Evolutionary conservation across 345 rosid genomes (phyloP).

Genomic region (Moringa oleifera): DNA sequence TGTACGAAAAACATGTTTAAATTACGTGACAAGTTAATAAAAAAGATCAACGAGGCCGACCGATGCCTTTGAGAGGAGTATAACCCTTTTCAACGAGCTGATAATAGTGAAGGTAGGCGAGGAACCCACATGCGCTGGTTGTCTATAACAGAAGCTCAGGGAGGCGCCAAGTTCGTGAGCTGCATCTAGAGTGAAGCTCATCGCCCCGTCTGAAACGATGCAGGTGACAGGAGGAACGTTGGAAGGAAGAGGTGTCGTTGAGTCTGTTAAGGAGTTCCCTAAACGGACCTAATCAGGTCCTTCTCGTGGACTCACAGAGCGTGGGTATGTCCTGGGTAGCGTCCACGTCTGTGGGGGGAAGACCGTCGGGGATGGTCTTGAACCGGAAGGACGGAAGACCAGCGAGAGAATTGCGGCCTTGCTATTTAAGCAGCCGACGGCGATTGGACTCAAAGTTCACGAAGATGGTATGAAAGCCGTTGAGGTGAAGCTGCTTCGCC

Average conservation of each 20-base stretch:
- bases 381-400: constrained; percentile 29
- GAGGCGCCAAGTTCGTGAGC: constrained; percentile 25
- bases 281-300: constrained; percentile 22
- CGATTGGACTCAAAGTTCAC: constrained; percentile 37
- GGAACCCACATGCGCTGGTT: constrained; percentile 27
- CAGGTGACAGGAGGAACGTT: constrained; percentile 25
- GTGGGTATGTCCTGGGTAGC: constrained; percentile 26
- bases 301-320: constrained; percentile 24
- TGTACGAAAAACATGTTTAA: too few relatives aligned
- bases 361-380: constrained; percentile 35
- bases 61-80: constrained; percentile 30
- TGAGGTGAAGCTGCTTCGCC: constrained; percentile 33
- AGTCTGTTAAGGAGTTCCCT: constrained; percentile 13
- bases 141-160: constrained; percentile 30
- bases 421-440: constrained; percentile 24
- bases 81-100: constrained; percentile 26
- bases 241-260: background rate
- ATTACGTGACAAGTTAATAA: too few relatives aligned
- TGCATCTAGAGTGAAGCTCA: constrained; percentile 20
- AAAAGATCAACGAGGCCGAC: too few relatives aligned
- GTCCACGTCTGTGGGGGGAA: constrained; percentile 18
- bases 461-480: constrained; percentile 38
- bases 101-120: constrained; percentile 25
- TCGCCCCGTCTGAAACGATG: constrained; percentile 24
- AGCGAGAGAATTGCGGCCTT: constrained; percentile 21